phyloP scores from a whole-genome alignment of 192 early-diverging fungal species.

The Backusella parvicylindrica region DNA sequence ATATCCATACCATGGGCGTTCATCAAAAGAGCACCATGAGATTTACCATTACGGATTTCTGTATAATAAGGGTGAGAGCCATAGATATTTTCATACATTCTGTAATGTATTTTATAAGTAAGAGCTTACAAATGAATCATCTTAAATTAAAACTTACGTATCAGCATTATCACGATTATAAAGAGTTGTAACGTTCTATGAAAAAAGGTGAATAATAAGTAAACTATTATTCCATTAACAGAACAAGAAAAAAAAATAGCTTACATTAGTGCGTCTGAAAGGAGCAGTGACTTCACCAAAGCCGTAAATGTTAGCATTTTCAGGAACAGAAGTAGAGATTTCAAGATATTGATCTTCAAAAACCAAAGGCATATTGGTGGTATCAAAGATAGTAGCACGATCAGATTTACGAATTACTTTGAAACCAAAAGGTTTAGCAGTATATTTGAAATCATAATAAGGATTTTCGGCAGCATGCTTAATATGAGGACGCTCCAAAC shows the following conservation, averaged over 20 bases:
- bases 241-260: background rate
- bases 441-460: slow-evolving; percentile 24
- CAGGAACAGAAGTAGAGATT: slow-evolving; percentile 51
- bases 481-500: slow-evolving; percentile 16
- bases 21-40: slow-evolving; percentile 53
- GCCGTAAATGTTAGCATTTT: slow-evolving; percentile 63
- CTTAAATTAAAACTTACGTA: background rate
- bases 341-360: slow-evolving; percentile 68
- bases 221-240: background rate
- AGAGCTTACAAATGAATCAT: no score
- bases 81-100: slow-evolving; percentile 51
- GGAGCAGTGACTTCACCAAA: slow-evolving; percentile 57
- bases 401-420: slow-evolving; percentile 35
- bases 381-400: slow-evolving; percentile 41
- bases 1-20: slow-evolving; percentile 74
- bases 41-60: slow-evolving; percentile 51
- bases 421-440: slow-evolving; percentile 41
- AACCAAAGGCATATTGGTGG: slow-evolving; percentile 41
- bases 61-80: slow-evolving; percentile 63
- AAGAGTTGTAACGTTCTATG: slow-evolving; percentile 6
- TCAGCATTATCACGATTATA: background rate
- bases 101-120: background rate
- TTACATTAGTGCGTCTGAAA: slow-evolving; percentile 46
- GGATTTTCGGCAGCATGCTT: background rate
- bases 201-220: background rate